Base-by-base conservation (phyloP, 2,329 filamentous ascomycete species). In the Elsinoe australis region DNA sequence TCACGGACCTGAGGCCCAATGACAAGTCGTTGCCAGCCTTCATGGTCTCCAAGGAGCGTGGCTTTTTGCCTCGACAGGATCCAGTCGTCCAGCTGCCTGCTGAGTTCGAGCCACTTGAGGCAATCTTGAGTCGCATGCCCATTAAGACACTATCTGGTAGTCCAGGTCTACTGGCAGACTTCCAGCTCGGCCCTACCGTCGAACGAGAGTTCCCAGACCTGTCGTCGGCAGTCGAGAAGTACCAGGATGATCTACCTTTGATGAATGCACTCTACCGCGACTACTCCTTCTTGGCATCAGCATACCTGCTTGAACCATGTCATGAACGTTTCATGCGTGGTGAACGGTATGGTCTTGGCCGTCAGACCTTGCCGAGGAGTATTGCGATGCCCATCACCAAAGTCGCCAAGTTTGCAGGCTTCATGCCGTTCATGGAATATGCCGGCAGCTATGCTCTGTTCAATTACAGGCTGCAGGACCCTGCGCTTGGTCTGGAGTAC, bases 261-360 rank as follows among this genome's bases (percentile, higher is more conserved):
- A 80, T 94, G 72, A 92, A 89, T 59, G 88, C 88, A 26, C 70
- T 94, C 39, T 95, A 95, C 65, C 77, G 89, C 15, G 89, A 95
- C 69, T 95, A 95, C 65, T 85, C 85, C 10, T 95, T 95, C 72
- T 70, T 95, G 22, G 85, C 88, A 4, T 94, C 86, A 18, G 85
- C 87, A 0, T 95, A 94, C 63, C 73, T 95, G 22, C 79, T 95
- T 22, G 89, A 95, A 71, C 89, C 89, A 8, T 95, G 89, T 65
- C 71, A 70, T 38, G 83, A 82, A 0, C 45, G 45, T 24, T 48
- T 48, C 34, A 48, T 48, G 45, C 45, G 45, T 38, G 45, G 45
- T 29, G 80, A 85, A 62, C 73, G 74, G 1, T 95, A 95, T 62
- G 88, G 88, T 0, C 69, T 94, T 35, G 88, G 81, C 3, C 72